These are phyloP conservation scores for Sarocladium kiliense DNA, from an alignment of 2,329 filamentous ascomycete genomes.

Conservation along the genomic window DNA sequence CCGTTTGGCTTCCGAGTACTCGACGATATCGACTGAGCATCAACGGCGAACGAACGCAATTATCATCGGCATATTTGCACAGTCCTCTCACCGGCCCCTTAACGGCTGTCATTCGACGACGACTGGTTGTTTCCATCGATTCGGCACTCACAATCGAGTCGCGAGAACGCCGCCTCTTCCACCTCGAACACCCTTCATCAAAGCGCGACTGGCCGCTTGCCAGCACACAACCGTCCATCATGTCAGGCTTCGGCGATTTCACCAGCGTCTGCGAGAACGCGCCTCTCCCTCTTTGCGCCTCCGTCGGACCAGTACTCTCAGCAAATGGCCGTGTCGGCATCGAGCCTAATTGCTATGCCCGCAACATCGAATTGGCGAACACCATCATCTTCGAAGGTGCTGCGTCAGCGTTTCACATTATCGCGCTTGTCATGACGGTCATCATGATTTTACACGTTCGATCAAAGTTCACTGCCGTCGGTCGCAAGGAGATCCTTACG, in stretches of 20 bases:
- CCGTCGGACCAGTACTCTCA: slow-evolving; percentile 69
- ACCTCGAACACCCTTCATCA: neutral
- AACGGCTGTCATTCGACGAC: neutral
- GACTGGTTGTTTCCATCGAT: neutral
- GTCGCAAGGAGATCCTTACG: slow-evolving; percentile 66
- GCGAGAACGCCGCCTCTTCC: too few relatives aligned
- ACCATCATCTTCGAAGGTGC: slow-evolving; percentile 97
- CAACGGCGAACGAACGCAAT: neutral
- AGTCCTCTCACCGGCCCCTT: too few relatives aligned
- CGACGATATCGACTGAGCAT: slow-evolving; percentile 1
- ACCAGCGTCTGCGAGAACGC: slow-evolving; percentile 78
- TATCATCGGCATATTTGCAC: neutral
- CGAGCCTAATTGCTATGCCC: slow-evolving; percentile 85
- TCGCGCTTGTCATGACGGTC: slow-evolving; percentile 84
- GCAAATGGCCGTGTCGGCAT: slow-evolving; percentile 70
- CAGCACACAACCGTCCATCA: slow-evolving; percentile 25
- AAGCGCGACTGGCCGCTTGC: neutral
- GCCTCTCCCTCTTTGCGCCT: slow-evolving; percentile 79
- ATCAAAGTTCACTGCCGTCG: slow-evolving; percentile 96
- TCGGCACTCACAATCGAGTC: too few relatives aligned
- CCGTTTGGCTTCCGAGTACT: neutral
- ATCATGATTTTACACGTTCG: slow-evolving; percentile 97
- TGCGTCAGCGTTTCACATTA: slow-evolving; percentile 86
- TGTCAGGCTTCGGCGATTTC: slow-evolving; percentile 91
- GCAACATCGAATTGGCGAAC: slow-evolving; percentile 93